Evolutionary conservation across 2,329 filamentous ascomycete genomes (phyloP), one percentile per base, ranked within the genome.

Genomic region (Akanthomyces muscarius): DNA sequence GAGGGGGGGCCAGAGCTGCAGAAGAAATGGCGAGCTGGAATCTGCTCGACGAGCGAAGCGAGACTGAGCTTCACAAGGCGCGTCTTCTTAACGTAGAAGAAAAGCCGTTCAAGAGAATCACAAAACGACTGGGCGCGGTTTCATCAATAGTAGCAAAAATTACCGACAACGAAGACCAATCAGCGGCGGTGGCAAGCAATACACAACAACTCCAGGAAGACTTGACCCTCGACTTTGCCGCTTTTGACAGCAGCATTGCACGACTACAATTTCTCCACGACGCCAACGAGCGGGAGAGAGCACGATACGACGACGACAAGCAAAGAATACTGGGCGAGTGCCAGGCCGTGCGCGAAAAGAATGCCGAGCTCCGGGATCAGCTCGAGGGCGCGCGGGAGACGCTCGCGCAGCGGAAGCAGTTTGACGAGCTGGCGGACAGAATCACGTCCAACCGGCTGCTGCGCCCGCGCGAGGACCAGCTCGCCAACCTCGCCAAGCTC

Each of bases 71-170:
- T 44, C 94, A 97, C 80, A 94, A 93, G 71, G 84, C 85, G 36
- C 91, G 94, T 48, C 89, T 97, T 4, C 84, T 97, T 44, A 90
- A 91, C 66, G 89, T 97, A 65, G 94, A 98, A 80, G 91, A 96
- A 72, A 92, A 92, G 64, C 92, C 92, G 0, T 97, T 96, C 80
- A 91, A 91, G 74, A 89, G 93, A 65, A 87, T 97, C 64, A 91
- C 90, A 25, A 92, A 92, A 76, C 89, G 90, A 38, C 85, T 98
- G 10, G 82, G 91, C 5, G 83, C 85, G 25, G 84, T 89, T 18
- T 85, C 86, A 61, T 86, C 88, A 23, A 81, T 91, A 36, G 81
- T 89, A 21, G 67, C 69, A 16, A 65, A 67, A 44, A 68, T 66
- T 44, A 69, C 70, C 42, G 64, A 70, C 61, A 51, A 65, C 21